Percentiles rank a stretch among this genome's conserved stretches.
Evolutionary conservation across 140 eudicot species (phyloP).

Genomic region (Stevia rebaudiana): DNA sequence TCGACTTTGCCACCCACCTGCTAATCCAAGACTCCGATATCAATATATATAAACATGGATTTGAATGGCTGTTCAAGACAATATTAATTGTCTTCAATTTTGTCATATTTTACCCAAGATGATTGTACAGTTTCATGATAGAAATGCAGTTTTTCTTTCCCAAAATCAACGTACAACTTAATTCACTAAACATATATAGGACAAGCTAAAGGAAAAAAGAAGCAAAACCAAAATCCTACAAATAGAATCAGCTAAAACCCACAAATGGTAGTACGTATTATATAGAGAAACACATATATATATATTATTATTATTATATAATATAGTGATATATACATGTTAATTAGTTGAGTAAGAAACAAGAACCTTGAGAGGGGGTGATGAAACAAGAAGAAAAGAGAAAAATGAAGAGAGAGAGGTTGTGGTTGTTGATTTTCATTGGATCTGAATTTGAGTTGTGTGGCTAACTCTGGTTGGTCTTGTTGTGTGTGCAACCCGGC

Average conservation of each 20-base stretch:
- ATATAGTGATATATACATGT: too few relatives aligned
- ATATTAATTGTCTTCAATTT: too few relatives aligned
- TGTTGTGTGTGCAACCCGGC: constrained; percentile 32
- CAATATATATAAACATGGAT: too few relatives aligned
- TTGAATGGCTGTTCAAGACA: too few relatives aligned
- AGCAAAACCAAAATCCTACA: background rate
- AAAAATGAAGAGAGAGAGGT: constrained; percentile 28
- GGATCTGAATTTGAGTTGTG: constrained; percentile 26
- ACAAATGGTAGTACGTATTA: background rate
- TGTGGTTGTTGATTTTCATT: constrained; percentile 26
- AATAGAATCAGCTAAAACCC: background rate
- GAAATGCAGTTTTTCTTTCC: background rate
- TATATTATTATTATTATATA: background rate
- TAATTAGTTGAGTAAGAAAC: too few relatives aligned
- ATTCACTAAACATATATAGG: too few relatives aligned
- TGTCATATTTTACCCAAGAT: too few relatives aligned
- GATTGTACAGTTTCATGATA: too few relatives aligned
- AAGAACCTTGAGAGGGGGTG: constrained; percentile 55
- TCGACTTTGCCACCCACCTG: constrained; percentile 30
- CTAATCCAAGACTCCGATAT: too few relatives aligned
- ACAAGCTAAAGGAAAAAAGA: too few relatives aligned
- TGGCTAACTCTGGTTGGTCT: constrained; percentile 76
- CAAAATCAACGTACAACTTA: too few relatives aligned
- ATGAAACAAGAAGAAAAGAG: constrained; percentile 29
- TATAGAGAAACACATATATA: background rate